Evolutionary conservation across 352 stramenopile species (phyloP).

Genomic region (Aphanomyces cochlioides): DNA sequence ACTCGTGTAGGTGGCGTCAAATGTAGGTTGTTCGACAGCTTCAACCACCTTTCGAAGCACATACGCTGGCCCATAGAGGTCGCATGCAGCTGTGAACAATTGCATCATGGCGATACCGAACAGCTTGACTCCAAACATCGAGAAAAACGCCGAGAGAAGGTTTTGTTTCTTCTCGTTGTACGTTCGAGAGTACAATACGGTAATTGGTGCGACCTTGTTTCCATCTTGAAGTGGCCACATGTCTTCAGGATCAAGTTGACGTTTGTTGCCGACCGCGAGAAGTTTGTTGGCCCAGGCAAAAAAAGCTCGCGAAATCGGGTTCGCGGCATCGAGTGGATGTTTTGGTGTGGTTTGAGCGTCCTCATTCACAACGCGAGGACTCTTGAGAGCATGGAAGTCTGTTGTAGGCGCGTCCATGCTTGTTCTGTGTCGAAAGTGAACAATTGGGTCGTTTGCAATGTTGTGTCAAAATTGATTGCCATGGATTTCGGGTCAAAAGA

Average conservation of each 20-base stretch:
- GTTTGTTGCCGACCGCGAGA: constrained; percentile 42
- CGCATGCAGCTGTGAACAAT: constrained; percentile 26
- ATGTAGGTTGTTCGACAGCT: constrained; percentile 32
- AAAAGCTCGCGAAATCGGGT: neutral
- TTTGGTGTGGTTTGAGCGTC: neutral
- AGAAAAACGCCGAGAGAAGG: constrained; percentile 32
- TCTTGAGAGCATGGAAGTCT: neutral
- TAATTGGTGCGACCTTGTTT: constrained; percentile 32
- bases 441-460: too few species aligned
- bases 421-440: too few species aligned
- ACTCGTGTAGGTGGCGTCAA: constrained; percentile 33
- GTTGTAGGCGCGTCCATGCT: neutral
- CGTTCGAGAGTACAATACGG: constrained; percentile 30
- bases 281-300: constrained; percentile 45
- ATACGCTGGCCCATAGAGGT: constrained; percentile 37
- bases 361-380: neutral
- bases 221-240: constrained; percentile 36
- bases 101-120: constrained; percentile 32
- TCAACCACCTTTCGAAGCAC: constrained; percentile 44
- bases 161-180: constrained; percentile 31
- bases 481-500: too few species aligned
- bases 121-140: constrained; percentile 32
- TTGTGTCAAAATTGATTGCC: too few species aligned
- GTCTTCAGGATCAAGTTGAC: constrained; percentile 44
- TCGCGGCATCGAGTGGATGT: constrained; percentile 7